Percentiles rank a stretch among this genome's conserved stretches.
These are phyloP conservation scores for Ambispora gerdemannii DNA, from an alignment of 192 early-diverging fungal genomes.

Conservation along the genomic window DNA sequence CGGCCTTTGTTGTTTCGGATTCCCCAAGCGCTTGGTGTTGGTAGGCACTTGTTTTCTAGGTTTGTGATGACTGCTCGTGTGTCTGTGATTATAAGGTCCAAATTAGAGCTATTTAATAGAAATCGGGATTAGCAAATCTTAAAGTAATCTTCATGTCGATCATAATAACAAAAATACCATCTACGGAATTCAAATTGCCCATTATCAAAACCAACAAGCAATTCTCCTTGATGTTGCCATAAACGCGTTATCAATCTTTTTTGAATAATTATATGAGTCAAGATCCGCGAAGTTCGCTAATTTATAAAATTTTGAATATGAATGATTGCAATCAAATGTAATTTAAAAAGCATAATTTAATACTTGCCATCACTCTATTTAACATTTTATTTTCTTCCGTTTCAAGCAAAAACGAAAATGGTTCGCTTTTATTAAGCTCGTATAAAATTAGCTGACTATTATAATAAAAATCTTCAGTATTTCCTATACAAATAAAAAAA, in stretches of 20 bases:
- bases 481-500: not conserved
- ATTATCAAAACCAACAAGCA: conserved; percentile 13
- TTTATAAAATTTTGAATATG: not conserved
- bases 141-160: not conserved
- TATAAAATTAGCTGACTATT: not conserved
- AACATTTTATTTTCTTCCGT: not conserved
- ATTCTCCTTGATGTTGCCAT: conserved; percentile 11
- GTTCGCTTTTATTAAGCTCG: not conserved
- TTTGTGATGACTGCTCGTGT: not conserved
- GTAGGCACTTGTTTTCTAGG: not conserved
- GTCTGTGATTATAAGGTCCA: not conserved
- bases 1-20: not conserved
- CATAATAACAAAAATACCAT: conserved; percentile 7
- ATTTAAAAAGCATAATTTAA: not conserved
- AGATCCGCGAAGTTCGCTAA: not conserved
- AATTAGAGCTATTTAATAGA: not conserved
- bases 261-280: not conserved
- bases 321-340: not conserved
- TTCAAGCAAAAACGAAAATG: not conserved
- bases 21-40: not conserved
- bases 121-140: too few relatives aligned
- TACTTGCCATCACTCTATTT: not conserved
- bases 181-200: conserved; percentile 21
- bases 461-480: not conserved
- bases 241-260: conserved; percentile 14